A percentile compares a stretch with the other conserved stretches of the same genome.
Conservation (phyloP, 129 eudicot genomes). For the Daucus carota region DH1_v3.0 NC_030386.2:28601001-28601500, state of each 20-base stretch:
- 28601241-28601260: not conserved
- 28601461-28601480: not conserved
- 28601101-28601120: not conserved
- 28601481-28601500: not conserved
- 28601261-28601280: no score
- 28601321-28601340: no score
- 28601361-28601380: no score
- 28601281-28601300: no score
- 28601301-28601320: no score
- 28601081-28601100: not conserved
- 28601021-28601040: not conserved
- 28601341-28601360: no score
- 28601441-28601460: no score
- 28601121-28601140: not conserved
- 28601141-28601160: not conserved
- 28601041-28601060: not conserved
- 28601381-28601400: no score
- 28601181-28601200: slow-evolving; percentile 96
- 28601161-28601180: slow-evolving; percentile 84
- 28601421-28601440: no score
- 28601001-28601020: not conserved
- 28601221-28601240: slow-evolving; percentile 77
- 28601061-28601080: not conserved
- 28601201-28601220: slow-evolving; percentile 99
- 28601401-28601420: no score